phyloP scores from a whole-genome alignment of 495 filamentous ascomycete genomes.

The Halenospora varia region DNA sequence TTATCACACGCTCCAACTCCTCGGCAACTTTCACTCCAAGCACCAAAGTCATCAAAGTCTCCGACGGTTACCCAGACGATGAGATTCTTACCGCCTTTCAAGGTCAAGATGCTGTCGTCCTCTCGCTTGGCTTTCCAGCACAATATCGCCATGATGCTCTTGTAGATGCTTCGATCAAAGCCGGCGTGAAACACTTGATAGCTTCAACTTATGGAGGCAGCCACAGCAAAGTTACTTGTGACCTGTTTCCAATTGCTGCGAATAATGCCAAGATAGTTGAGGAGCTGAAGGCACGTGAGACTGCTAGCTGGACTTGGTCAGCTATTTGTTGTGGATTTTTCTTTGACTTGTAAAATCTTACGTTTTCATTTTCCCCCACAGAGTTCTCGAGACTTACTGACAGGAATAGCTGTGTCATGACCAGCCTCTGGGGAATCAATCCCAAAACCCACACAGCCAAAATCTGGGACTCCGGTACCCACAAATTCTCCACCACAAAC shows the following conservation, averaged over 20 bases:
- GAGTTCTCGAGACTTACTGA: neutral
- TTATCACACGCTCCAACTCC: neutral
- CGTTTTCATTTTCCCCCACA: neutral
- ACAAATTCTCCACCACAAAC: constrained; percentile 32
- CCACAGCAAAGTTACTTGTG: constrained; percentile 19
- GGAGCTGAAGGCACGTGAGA: constrained; percentile 21
- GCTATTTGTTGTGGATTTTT: constrained; percentile 41
- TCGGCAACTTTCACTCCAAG: neutral
- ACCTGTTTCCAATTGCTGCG: constrained; percentile 22
- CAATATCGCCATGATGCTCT: constrained; percentile 17
- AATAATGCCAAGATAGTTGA: constrained; percentile 33
- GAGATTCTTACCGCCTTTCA: neutral
- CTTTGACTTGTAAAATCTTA: constrained; percentile 30
- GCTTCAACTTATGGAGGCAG: constrained; percentile 53
- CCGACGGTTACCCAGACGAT: neutral
- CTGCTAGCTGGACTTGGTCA: constrained; percentile 45
- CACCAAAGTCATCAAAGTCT: neutral
- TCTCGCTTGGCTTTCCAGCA: neutral
- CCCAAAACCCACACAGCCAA: constrained; percentile 18
- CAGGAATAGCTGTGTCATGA: neutral
- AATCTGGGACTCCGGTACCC: constrained; percentile 33
- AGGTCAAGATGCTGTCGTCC: constrained; percentile 4
- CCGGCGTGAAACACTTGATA: constrained; percentile 56
- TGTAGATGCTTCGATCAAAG: constrained; percentile 45
- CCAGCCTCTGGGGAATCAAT: neutral